phyloP scores from a whole-genome alignment of 2,329 filamentous ascomycete genomes.

The Kalaharituber pfeilii region DNA sequence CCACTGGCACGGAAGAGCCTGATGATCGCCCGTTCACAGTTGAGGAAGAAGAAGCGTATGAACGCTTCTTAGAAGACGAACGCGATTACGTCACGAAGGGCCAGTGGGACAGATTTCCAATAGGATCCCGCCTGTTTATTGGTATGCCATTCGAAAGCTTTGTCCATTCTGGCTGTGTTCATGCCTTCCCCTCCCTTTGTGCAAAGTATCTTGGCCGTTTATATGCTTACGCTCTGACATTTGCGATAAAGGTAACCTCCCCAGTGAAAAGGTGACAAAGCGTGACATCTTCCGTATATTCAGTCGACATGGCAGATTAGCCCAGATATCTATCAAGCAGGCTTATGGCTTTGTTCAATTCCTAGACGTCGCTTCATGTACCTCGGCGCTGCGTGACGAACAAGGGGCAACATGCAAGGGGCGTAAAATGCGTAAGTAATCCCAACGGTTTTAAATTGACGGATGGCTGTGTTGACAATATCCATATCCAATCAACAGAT shows the following conservation, averaged over 20 bases:
- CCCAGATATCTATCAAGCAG: constrained; percentile 90
- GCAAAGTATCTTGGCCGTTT: constrained; percentile 14
- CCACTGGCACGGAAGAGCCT: constrained; percentile 14
- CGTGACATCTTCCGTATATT: constrained; percentile 87
- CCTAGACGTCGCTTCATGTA: constrained; percentile 56
- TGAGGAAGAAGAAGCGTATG: constrained; percentile 49
- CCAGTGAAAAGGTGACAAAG: constrained; percentile 83
- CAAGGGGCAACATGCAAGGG: constrained; percentile 70
- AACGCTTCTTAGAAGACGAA: constrained; percentile 56
- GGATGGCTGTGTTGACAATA: constrained; percentile 6
- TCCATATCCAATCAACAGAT: constrained; percentile 36
- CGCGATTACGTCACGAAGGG: constrained; percentile 58
- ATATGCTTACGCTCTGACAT: constrained; percentile 22
- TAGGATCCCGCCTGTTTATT: constrained; percentile 62
- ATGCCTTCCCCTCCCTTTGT: constrained; percentile 10
- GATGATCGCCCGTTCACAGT: constrained; percentile 35
- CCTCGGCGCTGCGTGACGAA: constrained; percentile 54
- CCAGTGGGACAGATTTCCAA: constrained; percentile 65
- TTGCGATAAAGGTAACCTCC: constrained; percentile 54
- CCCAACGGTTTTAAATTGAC: constrained; percentile 3
- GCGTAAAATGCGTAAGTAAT: constrained; percentile 72
- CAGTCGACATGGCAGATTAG: constrained; percentile 64
- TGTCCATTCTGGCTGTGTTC: constrained; percentile 11
- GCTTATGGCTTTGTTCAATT: constrained; percentile 97
- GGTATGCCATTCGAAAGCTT: constrained; percentile 36